These are phyloP conservation scores for Abrus precatorius DNA, from an alignment of 306 rosid genomes.

Conservation along the genomic window DNA sequence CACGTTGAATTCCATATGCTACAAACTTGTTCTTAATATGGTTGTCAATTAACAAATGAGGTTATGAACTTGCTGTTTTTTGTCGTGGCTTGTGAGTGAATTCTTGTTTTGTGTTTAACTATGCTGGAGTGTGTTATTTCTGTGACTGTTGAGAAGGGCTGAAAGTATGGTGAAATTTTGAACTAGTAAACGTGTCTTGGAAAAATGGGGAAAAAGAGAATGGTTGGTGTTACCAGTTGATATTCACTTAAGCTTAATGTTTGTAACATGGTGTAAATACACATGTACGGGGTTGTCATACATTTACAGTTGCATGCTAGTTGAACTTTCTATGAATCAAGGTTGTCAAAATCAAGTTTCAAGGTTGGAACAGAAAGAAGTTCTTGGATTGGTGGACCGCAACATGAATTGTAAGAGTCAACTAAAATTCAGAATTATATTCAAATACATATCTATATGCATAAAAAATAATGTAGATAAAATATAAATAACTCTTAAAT, in stretches of 20 bases:
- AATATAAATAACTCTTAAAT: no score
- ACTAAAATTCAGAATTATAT: no score
- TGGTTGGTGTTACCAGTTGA: background rate
- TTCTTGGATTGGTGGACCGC: no score
- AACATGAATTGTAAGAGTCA: no score
- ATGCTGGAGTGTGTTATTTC: constrained; percentile 1
- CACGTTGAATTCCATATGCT: background rate
- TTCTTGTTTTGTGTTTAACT: constrained; percentile 17
- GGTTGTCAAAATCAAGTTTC: no score
- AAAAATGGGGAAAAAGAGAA: background rate
- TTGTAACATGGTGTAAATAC: no score
- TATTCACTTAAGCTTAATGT: background rate
- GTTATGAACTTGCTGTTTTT: background rate
- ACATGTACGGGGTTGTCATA: constrained; percentile 11
- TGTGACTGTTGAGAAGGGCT: background rate
- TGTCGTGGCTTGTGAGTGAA: background rate
- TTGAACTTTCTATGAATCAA: background rate
- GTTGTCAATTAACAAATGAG: background rate
- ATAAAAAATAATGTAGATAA: no score
- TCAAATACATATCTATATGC: no score
- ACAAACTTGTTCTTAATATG: background rate
- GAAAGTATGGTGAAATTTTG: constrained; percentile 21
- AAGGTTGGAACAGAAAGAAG: no score
- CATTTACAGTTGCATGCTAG: background rate
- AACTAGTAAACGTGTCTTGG: background rate